Base-by-base conservation (phyloP, 352 stramenopile genomes). In the Phytophthora nicotianae region DNA sequence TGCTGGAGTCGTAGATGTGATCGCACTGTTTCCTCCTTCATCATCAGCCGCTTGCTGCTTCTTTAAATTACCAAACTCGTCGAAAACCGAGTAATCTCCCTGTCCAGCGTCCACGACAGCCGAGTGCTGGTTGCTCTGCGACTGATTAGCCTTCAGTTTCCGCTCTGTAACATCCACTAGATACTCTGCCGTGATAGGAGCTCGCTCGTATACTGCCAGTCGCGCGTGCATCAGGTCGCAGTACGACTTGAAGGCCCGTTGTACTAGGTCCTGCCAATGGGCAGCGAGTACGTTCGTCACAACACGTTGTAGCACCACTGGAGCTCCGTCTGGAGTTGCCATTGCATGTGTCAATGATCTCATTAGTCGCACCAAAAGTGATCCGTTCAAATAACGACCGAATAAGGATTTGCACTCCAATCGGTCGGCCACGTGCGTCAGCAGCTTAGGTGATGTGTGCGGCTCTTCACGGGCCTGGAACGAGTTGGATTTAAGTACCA, bases 31-130 rank as follows among this genome's bases (percentile, higher is more conserved):
- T 24, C 41, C 53, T 27, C 24, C 46, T 6, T 53, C 51, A 6
- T 53, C 38, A 14, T 65, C 58, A 8, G 50, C 45, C 45, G 68
- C 46, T 24, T 68, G 21, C 19, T 87, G 66, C 45, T 81, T 79
- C 61, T 89, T 91, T 33, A 92, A 71, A 54, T 92, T 92, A 9
- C 83, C 83, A 60, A 90, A 92, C 67, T 92, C 83, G 57, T 92
- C 83, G 38, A 92, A 92, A 17, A 72, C 71, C 4, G 83, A 90
- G 57, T 81, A 88, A 20, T 81, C 77, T 46, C 76, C 77, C 23
- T 89, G 77, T 5, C 81, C 77, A 48, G 75, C 79, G 41, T 88
- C 78, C 51, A 88, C 80, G 24, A 84, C 70, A 23, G 75, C 68
- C 0, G 77, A 51, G 13, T 86, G 72, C n/a, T 71, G 58, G 24